A percentile compares a stretch with the other conserved stretches of the same genome.
Conservation (phyloP, 1,284 basidiomycete species). For the Schizophyllum commune region DNA sequence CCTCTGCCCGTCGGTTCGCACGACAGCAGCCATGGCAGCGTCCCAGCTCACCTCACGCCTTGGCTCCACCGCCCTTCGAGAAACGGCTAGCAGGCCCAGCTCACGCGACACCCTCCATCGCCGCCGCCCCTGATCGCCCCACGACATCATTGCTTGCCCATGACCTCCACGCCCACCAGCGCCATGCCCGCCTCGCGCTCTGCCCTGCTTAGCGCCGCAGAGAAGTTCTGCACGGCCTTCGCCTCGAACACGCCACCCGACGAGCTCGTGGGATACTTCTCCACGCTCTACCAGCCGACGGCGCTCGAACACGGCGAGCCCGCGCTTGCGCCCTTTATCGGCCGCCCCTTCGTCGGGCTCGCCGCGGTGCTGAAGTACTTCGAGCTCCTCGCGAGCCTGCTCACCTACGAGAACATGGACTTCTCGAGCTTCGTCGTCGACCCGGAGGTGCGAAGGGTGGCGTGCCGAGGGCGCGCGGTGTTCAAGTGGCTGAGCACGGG, state of each 20-base stretch:
- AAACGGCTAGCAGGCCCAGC: too few species aligned
- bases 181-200: constrained; percentile 16
- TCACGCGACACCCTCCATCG: too few species aligned
- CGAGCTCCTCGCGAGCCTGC: constrained; percentile 32
- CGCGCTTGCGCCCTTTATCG: constrained; percentile 51
- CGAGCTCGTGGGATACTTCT: constrained; percentile 44
- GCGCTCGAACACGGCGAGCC: constrained; percentile 52
- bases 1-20: too few species aligned
- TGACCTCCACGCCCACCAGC: neutral
- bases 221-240: constrained; percentile 46
- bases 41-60: too few species aligned
- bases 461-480: constrained; percentile 42
- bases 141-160: neutral
- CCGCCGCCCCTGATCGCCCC: neutral
- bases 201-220: constrained; percentile 36
- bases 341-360: constrained; percentile 38
- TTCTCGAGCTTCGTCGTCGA: constrained; percentile 37
- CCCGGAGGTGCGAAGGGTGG: constrained; percentile 37
- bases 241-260: constrained; percentile 33
- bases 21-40: too few species aligned
- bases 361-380: constrained; percentile 43
- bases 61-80: too few species aligned
- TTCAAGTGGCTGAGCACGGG: constrained; percentile 50
- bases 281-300: constrained; percentile 32
- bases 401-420: constrained; percentile 34